Percentiles rank a stretch among this genome's conserved stretches.
These are phyloP conservation scores for Cladosporium sp. DNA, from an alignment of 2,329 filamentous ascomycete genomes.

Conservation along the genomic window DNA sequence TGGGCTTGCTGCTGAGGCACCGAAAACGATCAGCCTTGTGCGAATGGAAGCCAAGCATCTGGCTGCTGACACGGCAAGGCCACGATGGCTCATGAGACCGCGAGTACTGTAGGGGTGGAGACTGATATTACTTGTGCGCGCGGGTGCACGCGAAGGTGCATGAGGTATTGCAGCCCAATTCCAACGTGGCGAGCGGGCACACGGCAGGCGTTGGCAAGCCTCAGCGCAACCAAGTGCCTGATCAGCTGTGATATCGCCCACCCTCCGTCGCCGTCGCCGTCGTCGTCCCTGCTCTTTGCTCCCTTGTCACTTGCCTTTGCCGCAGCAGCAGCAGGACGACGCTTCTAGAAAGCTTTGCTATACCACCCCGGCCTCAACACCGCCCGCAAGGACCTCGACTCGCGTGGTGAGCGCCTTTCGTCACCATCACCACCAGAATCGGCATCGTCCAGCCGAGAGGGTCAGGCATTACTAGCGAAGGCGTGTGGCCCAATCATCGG, in stretches of 20 bases:
- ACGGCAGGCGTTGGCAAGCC: not conserved
- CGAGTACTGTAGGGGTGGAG: conserved; percentile 1
- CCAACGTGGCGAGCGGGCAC: conserved; percentile 6
- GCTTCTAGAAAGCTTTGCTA: not conserved
- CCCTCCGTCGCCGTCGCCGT: not conserved
- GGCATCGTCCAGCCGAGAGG: not conserved
- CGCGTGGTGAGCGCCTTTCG: not conserved
- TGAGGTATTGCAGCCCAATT: conserved; percentile 3
- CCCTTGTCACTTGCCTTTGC: not conserved
- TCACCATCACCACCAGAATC: not conserved
- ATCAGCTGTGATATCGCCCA: not conserved
- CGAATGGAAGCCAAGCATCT: not conserved
- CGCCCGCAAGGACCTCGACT: not conserved
- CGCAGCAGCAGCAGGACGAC: not conserved
- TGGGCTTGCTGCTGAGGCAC: not conserved
- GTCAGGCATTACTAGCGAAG: not conserved
- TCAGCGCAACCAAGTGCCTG: not conserved
- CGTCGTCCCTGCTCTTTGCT: not conserved
- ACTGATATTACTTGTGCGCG: conserved; percentile 3
- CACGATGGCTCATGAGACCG: not conserved
- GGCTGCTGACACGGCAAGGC: not conserved
- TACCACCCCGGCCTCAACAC: not conserved
- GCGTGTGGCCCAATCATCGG: not conserved
- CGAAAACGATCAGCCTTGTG: not conserved
- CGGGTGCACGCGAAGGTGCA: not conserved